Base-by-base conservation (phyloP, 208 protist species). In the Crithidia acanthocephali region DNA sequence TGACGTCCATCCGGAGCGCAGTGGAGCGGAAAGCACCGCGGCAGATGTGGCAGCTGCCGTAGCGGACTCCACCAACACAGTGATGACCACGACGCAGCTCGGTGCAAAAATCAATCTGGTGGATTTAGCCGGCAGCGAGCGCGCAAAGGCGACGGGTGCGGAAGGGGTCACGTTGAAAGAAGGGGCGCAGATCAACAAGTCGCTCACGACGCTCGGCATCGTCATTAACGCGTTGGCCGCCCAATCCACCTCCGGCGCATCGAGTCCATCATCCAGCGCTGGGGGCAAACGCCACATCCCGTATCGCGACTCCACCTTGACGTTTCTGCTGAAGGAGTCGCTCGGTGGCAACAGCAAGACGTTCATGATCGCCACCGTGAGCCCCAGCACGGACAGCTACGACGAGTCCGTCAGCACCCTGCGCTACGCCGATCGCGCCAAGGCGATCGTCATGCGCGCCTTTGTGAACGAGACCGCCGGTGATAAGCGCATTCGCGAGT, bases 41-140 rank as follows among this genome's bases (percentile, higher is more conserved):
- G 30, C 3, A 18, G 11, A 33, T 25, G 63, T 27, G n/a, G 50
- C 30, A 27, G 11, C 52, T 35, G 64, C 25, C 33, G 42, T 52
- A 2, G 47, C 27, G 13, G 51, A 6, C 37, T 50, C 52, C 44
- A 76, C 77, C 55, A 73, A 67, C 22, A 83, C 67, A 8, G 45
- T 18, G 22, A 66, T 45, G 16, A 64, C 62, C 20, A 80, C 80
- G 28, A 93, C 83, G 8, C 83, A 91, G 57, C 64, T 92, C 6
- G 75, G 88, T 1, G 62, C 84, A 5, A 90, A 88, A 45, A 88
- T 95, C 70, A 96, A 97, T 68, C 85, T 99, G 15, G 91, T 98
- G 2, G 97, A 98, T 74, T 81, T 98, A 35, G 97, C 97, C 0
- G 97, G 97, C 40, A 94, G 84, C 68, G 97, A 98, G 81, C 81